Base-by-base conservation (phyloP, 306 rosid genomes). In the Corylus avellana region DNA sequence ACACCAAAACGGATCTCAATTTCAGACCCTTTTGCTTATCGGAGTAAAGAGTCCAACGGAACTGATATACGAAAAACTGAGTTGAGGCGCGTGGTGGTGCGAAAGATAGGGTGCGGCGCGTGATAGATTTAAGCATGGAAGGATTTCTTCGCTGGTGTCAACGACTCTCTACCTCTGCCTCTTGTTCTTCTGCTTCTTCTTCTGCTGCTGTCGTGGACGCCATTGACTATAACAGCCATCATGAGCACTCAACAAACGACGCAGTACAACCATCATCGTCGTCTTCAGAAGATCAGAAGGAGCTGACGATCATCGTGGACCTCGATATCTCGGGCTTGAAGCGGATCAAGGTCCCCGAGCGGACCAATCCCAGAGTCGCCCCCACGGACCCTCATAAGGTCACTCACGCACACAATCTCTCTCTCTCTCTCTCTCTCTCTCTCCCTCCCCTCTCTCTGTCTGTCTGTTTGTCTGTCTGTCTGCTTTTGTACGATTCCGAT, bases 301-400 rank as follows among this genome's bases (percentile, higher is more conserved):
- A 78, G 74, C 14, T 78, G 70, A 10, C 20, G 48, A 50, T 81
- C 55, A 25, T 70, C n/a, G 77, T 81, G 67, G 76, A 75, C 55
- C 63, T 69, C 39, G 80, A 57, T 70, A 32, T 78, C 70, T 54
- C 74, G 32, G 50, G 72, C 3, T 29, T 78, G 77, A 79, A 74
- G 77, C 72, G 80, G 50, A 79, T 84, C 82, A 73, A 37, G 75
- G 87, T 77, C 7, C 87, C 84, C 16, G 12, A 54, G 10, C 27
- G 83, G 70, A 77, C 75, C 75, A 67, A 78, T 71, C 80, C 56
- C 12, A 77, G 56, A 47, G 59, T 49, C 70, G 75, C 78, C 77
- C 66, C 75, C 54, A 47, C 74, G 81, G 89, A 81, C 76, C 77
- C 54, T 78, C 70, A 25, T 14, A 75, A 87, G 89, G 88, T 82